Conservation (phyloP, 2,329 filamentous ascomycete species). For the Sclerotinia sclerotiorum region DNA sequence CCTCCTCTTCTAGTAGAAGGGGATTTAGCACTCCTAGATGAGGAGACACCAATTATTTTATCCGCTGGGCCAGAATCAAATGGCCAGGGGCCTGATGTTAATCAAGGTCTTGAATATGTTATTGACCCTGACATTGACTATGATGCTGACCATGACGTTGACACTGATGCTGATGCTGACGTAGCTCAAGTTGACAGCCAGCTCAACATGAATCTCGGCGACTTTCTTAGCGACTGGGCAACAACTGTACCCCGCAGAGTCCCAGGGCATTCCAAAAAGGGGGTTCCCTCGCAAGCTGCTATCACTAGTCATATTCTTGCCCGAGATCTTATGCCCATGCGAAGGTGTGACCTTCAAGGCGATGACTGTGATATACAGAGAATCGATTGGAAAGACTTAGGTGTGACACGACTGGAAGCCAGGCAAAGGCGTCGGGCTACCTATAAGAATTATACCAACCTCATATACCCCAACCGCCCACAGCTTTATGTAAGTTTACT, state of each 20-base stretch:
- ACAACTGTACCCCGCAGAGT: constrained; percentile 16
- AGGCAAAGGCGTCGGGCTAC: constrained; percentile 48
- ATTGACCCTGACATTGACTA: neutral
- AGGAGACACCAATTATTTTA: constrained; percentile 6
- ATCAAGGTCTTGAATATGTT: neutral
- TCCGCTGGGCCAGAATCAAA: constrained; percentile 23
- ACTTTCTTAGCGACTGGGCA: constrained; percentile 54
- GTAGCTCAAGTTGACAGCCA: constrained; percentile 38
- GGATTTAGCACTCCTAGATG: constrained; percentile 1
- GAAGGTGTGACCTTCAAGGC: constrained; percentile 52
- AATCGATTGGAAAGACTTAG: constrained; percentile 56
- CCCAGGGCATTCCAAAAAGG: constrained; percentile 18
- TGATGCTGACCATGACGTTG: neutral
- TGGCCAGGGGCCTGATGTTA: constrained; percentile 21
- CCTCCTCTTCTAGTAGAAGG: neutral
- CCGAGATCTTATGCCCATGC: constrained; percentile 34
- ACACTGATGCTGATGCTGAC: constrained; percentile 40
- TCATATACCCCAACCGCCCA: constrained; percentile 46
- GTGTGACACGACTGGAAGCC: constrained; percentile 51
- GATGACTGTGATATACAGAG: constrained; percentile 60
- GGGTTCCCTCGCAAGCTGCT: constrained; percentile 29
- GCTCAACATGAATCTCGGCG: constrained; percentile 50
- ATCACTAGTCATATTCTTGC: constrained; percentile 29
- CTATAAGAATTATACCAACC: constrained; percentile 60
- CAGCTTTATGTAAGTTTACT: constrained; percentile 48